These are phyloP conservation scores for Deinandra increscens DNA, from an alignment of 129 eudicot species.

Conservation along the genomic window DNA sequence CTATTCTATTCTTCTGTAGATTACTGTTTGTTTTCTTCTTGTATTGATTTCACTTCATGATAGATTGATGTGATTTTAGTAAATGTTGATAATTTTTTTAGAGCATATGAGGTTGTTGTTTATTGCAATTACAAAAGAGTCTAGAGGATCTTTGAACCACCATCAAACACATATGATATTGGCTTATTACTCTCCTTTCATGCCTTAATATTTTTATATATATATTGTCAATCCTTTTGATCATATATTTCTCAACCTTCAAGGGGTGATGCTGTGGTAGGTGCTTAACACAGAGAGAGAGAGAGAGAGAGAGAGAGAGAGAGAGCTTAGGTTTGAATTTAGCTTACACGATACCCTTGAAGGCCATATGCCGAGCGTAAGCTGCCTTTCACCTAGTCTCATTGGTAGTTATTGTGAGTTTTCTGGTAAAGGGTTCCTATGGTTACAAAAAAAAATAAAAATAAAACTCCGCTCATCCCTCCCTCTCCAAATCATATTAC, in stretches of 20 bases:
- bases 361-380: no score
- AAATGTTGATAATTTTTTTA: neutral
- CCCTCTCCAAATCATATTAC: neutral
- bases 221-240: neutral
- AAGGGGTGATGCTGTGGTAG: no score
- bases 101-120: neutral
- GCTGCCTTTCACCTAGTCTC: no score
- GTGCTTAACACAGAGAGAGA: no score
- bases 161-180: neutral
- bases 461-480: neutral
- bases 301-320: no score
- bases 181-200: neutral
- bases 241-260: no score
- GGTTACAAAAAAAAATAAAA: no score
- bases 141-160: neutral
- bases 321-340: no score
- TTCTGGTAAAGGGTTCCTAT: no score
- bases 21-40: neutral
- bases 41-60: neutral
- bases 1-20: neutral
- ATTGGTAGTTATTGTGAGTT: no score
- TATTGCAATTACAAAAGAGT: neutral
- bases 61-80: neutral
- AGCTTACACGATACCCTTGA: no score
- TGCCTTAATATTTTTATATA: neutral